phyloP scores from a whole-genome alignment of 2,329 filamentous ascomycete species.

The Xylariaceae sp. region DNA sequence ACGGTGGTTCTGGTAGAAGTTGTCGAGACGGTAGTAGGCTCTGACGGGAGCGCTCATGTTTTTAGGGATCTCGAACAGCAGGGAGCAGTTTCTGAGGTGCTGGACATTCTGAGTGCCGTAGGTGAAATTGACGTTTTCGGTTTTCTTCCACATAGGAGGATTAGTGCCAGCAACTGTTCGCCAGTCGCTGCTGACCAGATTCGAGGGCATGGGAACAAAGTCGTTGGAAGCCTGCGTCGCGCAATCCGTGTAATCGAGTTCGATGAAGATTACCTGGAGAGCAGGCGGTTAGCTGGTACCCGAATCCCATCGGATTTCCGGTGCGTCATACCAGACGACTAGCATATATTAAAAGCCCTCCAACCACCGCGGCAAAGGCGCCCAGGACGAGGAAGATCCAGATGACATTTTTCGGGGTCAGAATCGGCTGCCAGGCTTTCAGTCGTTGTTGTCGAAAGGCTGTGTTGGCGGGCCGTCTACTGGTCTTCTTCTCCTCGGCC shows the following conservation, averaged over 20 bases:
- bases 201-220: conserved; percentile 48
- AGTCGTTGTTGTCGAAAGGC: conserved; percentile 94
- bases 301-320: no score
- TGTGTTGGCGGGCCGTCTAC: conserved; percentile 87
- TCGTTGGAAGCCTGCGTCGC: conserved; percentile 47
- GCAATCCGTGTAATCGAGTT: conserved; percentile 87
- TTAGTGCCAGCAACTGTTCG: conserved; percentile 45
- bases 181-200: conserved; percentile 66
- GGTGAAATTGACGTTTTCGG: conserved; percentile 36
- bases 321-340: conserved; percentile 63
- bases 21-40: conserved; percentile 92
- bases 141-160: conserved; percentile 36
- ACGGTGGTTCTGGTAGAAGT: conserved; percentile 98
- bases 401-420: conserved; percentile 77
- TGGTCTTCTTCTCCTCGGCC: conserved; percentile 76
- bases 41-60: conserved; percentile 76
- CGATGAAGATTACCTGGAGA: conserved; percentile 77
- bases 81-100: conserved; percentile 53
- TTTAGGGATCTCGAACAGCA: conserved; percentile 77
- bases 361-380: conserved; percentile 87
- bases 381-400: conserved; percentile 70
- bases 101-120: conserved; percentile 25
- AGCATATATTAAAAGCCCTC: conserved; percentile 79
- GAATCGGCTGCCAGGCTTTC: conserved; percentile 98
- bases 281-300: conserved; percentile 15